Conservation (phyloP, 1,284 basidiomycete species). For the Volvariella surrecta region DNA sequence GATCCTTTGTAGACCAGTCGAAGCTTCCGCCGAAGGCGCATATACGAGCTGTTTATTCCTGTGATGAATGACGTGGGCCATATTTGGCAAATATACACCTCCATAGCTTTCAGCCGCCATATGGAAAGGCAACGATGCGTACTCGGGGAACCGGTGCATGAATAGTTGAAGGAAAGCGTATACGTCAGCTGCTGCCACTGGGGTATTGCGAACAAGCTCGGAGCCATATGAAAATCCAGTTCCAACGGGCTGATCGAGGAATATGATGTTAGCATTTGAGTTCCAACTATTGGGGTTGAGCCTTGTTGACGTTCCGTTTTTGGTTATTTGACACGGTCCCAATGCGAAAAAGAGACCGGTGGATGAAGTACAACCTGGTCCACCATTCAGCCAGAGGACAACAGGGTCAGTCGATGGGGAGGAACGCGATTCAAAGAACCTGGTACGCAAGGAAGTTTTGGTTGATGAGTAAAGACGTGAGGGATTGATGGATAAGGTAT, state of each 20-base stretch:
- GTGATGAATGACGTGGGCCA: slow-evolving; percentile 50
- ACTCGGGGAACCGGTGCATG: too few relatives aligned
- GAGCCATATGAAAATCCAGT: slow-evolving; percentile 60
- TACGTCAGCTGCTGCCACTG: too few relatives aligned
- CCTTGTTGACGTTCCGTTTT: slow-evolving; percentile 40
- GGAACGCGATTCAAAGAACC: slow-evolving; percentile 73
- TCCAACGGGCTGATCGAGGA: slow-evolving; percentile 60
- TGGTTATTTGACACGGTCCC: slow-evolving; percentile 26
- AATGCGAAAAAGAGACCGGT: slow-evolving; percentile 62
- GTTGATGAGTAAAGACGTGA: too few relatives aligned
- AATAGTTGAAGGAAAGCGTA: too few relatives aligned
- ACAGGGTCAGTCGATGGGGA: slow-evolving; percentile 61
- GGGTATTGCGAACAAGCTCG: too few relatives aligned
- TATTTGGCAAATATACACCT: slow-evolving; percentile 60
- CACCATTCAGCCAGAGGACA: slow-evolving; percentile 61
- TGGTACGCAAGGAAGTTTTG: too few relatives aligned
- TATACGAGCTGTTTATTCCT: slow-evolving; percentile 37
- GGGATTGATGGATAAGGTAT: too few relatives aligned
- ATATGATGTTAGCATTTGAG: slow-evolving; percentile 60
- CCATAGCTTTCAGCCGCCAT: slow-evolving; percentile 51
- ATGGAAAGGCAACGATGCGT: slow-evolving; percentile 31
- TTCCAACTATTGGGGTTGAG: slow-evolving; percentile 62
- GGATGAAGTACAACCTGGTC: slow-evolving; percentile 48
- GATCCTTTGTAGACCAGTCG: slow-evolving; percentile 26
- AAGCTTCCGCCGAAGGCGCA: slow-evolving; percentile 15